Evolutionary conservation across 2,329 filamentous ascomycete genomes (phyloP), one percentile per base, ranked within the genome.

Genomic region (Colletotrichum tanaceti): DNA sequence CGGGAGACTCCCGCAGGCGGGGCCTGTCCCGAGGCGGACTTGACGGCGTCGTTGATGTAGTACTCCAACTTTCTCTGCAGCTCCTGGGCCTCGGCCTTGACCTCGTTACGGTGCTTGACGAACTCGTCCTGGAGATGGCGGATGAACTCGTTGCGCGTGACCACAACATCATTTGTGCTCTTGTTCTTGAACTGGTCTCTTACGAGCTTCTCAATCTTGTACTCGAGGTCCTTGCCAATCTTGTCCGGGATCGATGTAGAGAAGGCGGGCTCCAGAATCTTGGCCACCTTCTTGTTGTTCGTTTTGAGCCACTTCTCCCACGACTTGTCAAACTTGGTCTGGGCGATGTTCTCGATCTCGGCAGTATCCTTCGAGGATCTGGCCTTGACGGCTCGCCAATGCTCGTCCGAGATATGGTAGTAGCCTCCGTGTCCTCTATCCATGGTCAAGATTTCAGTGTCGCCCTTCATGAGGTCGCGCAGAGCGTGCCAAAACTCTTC

Each of bases 401-500:
- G 81, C 35, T 79, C 71, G 11, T 86, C 81, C 0, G 83, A 82
- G 4, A 84, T 78, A 20, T 80, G 72, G 16, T 80, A 74, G 22
- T 77, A 79, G n/a, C 75, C 76, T 18, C 80, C 74, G 2, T 77
- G 74, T 3, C 77, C 75, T 38, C 80, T 79, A 43, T 85, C 79
- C 3, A 87, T 72, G 3, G 79, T 83, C 44, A 87, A 74, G 46
- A 88, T 80, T 38, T 79, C 77, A 2, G 79, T 79, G 50, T 87
- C 86, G 1, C 79, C 76, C 22, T 79, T 79, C 55, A 91, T 84
- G 65, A 85, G 82, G 61, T 86, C 84, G 28, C 83, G 81, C 10
- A 93, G 76, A 0, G 90, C 90, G 64, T 87, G 82, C 86, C 88
- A 93, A 68, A 93, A 91, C 3, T 88, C 84, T 28, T 87, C 82